Evolutionary conservation across 352 stramenopile genomes (phyloP).

Genomic region (Thalassiosira livingstoniorum): DNA sequence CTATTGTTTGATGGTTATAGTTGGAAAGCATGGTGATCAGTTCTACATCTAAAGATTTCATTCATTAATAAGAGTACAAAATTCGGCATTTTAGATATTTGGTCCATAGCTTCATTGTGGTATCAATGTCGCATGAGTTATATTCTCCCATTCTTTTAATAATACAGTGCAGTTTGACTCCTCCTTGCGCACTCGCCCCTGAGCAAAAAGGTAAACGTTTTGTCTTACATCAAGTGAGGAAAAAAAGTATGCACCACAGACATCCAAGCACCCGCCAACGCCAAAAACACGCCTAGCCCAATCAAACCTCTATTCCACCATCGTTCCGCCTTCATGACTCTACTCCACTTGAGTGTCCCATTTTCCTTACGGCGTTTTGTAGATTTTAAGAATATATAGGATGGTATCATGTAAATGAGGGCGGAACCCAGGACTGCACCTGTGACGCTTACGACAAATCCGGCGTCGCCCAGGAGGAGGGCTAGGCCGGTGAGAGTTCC

Average conservation of each 20-base stretch:
- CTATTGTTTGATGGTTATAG: no score
- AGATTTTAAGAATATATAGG: constrained; percentile 48
- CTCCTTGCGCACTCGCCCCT: background rate
- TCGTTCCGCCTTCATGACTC: constrained; percentile 33
- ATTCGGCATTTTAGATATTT: no score
- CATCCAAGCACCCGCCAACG: constrained; percentile 32
- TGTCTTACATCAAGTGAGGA: constrained; percentile 44
- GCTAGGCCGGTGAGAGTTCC: constrained; percentile 72
- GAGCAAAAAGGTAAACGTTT: constrained; percentile 26
- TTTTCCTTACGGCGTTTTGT: constrained; percentile 32
- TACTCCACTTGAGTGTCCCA: constrained; percentile 24
- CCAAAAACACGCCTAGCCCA: constrained; percentile 58
- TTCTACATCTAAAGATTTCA: no score
- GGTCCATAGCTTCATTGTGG: no score
- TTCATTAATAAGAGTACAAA: no score
- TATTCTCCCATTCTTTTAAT: no score
- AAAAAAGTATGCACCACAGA: constrained; percentile 54
- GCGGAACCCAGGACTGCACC: constrained; percentile 80
- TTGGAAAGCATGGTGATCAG: no score
- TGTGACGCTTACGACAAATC: constrained; percentile 82
- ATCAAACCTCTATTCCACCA: constrained; percentile 62
- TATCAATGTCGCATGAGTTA: no score
- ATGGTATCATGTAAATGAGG: constrained; percentile 84
- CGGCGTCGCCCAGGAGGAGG: constrained; percentile 81
- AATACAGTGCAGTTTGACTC: background rate